These are phyloP conservation scores for Aspergillus saccharolyticus DNA, from an alignment of 495 filamentous ascomycete species.

Conservation along the genomic window DNA sequence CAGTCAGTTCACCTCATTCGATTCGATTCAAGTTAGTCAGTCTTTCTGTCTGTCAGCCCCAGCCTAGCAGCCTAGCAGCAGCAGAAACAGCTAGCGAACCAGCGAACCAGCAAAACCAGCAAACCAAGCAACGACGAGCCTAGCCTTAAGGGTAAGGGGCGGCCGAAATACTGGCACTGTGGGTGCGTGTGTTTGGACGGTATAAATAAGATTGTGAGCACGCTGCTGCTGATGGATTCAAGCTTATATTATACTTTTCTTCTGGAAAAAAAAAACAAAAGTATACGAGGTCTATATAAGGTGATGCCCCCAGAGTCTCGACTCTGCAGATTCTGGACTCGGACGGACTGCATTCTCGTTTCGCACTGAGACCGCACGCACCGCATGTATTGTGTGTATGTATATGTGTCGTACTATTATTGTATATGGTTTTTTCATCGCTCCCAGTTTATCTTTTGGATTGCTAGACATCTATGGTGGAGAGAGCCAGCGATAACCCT, in stretches of 20 bases:
- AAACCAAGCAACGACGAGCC: background rate
- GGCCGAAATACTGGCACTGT: background rate
- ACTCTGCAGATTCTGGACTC: background rate
- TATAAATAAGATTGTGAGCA: constrained; percentile 14
- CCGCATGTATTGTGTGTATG: no score
- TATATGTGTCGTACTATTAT: no score
- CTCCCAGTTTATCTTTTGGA: no score
- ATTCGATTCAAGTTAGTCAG: no score
- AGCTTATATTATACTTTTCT: background rate
- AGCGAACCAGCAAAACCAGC: no score
- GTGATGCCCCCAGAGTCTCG: background rate
- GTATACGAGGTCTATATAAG: background rate
- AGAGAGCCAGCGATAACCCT: background rate
- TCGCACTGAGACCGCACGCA: no score
- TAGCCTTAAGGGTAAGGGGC: background rate
- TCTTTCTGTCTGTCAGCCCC: background rate
- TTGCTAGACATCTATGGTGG: no score
- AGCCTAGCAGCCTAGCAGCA: background rate
- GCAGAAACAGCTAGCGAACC: background rate
- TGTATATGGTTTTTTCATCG: no score
- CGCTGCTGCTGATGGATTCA: background rate
- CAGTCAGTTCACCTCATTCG: no score
- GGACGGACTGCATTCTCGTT: no score
- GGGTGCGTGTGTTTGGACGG: background rate
- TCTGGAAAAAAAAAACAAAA: no score